Conservation (phyloP, 2,329 filamentous ascomycete species). For the Colletotrichum sp. region DNA sequence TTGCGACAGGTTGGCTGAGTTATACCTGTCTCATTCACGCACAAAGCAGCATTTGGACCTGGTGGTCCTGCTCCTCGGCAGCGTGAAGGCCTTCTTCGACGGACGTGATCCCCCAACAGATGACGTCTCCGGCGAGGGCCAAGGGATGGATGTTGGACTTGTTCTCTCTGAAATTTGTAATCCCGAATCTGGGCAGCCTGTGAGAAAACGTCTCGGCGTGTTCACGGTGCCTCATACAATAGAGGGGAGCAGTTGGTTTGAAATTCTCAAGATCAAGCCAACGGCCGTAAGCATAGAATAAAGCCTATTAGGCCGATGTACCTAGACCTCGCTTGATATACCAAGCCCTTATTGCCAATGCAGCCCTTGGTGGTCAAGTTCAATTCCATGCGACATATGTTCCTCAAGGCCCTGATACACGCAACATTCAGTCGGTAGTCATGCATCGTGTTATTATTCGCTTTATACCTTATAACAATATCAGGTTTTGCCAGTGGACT, state of each 20-base stretch:
- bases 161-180: background rate
- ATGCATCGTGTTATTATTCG: background rate
- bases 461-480: background rate
- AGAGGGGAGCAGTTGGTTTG: background rate
- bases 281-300: background rate
- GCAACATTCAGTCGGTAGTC: background rate
- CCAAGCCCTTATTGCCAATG: background rate
- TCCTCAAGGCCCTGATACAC: background rate
- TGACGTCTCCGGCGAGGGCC: background rate
- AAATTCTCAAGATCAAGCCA: background rate
- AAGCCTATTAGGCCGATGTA: background rate
- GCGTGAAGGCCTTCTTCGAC: background rate
- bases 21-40: rapidly evolving
- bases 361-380: rapidly evolving
- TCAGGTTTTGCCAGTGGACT: background rate
- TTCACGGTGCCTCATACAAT: background rate
- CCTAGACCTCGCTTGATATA: background rate
- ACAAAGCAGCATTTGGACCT: background rate
- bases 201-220: background rate
- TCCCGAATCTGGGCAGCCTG: background rate
- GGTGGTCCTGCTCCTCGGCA: background rate
- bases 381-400: background rate
- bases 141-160: background rate
- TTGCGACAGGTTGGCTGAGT: background rate
- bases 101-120: background rate